Conservation (phyloP, 768 basidiomycete species). For the Mycena rebaudengoi region DNA sequence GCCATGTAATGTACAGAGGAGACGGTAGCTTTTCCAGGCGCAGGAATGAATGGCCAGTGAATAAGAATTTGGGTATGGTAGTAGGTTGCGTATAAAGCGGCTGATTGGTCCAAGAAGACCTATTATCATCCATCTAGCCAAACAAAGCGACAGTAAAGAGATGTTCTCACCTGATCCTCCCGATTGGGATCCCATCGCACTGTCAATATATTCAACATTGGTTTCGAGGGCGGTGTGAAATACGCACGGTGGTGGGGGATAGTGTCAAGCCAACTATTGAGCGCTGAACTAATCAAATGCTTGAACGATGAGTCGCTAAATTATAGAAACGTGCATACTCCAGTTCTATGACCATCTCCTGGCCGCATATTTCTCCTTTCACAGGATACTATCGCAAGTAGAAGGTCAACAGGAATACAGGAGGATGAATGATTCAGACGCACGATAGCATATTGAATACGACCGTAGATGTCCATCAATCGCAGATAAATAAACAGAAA, state of each 20-base stretch:
- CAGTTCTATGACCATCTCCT: constrained; percentile 8
- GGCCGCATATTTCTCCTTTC: neutral
- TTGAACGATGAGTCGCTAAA: too few relatives aligned
- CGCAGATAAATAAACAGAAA: constrained; percentile 3
- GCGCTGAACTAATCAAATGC: too few relatives aligned
- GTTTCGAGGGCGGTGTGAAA: neutral
- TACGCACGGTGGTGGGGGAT: neutral
- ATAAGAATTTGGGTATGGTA: constrained; percentile 4
- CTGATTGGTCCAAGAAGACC: constrained; percentile 18
- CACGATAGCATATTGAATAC: constrained; percentile 9
- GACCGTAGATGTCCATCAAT: constrained; percentile 5
- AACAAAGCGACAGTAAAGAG: neutral
- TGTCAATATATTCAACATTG: too few relatives aligned
- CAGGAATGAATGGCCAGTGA: constrained; percentile 9
- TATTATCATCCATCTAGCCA: neutral
- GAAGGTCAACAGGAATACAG: neutral
- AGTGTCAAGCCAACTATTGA: too few relatives aligned
- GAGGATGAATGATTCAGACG: neutral
- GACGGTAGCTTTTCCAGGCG: neutral
- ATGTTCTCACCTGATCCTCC: neutral
- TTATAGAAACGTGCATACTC: too few relatives aligned
- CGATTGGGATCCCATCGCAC: constrained; percentile 10
- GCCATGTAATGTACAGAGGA: neutral
- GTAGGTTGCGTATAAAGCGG: neutral
- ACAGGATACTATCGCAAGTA: neutral